phyloP scores from a whole-genome alignment of 208 protist genomes.

The Leishmania lainsoni region DNA sequence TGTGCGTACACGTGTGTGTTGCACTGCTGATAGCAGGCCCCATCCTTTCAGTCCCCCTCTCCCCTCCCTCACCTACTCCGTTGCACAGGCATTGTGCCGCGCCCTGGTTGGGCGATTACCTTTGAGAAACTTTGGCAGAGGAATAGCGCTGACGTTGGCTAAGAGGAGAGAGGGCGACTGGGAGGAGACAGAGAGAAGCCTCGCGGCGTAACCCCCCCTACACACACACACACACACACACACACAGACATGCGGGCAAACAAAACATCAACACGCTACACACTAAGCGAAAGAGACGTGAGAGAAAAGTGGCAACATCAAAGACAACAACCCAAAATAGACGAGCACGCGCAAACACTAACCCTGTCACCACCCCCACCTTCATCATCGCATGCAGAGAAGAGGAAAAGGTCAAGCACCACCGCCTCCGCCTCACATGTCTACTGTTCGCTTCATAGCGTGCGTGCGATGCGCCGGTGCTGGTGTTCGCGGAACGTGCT shows the following conservation, averaged over 20 bases:
- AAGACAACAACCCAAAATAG: background rate
- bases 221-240: background rate
- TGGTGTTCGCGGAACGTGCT: conserved; percentile 50
- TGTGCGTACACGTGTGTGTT: background rate
- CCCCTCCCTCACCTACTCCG: background rate
- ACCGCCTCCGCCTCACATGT: background rate
- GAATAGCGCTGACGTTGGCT: background rate
- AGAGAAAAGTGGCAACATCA: background rate
- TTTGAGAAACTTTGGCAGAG: background rate
- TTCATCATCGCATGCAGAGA: background rate
- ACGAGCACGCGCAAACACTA: background rate
- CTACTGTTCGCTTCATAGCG: background rate
- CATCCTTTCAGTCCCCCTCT: background rate
- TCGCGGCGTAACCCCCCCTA: background rate
- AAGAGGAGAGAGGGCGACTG: background rate
- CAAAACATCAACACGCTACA: background rate
- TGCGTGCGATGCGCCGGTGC: conserved; percentile 7
- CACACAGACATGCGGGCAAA: background rate
- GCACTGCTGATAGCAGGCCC: background rate
- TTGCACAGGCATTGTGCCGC: background rate
- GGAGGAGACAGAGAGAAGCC: background rate
- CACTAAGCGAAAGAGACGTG: background rate
- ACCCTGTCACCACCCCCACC: background rate
- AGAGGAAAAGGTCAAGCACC: background rate
- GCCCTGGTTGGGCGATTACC: background rate